Base-by-base conservation (phyloP, 2,329 filamentous ascomycete genomes). In the Phialophora expanda region DNA sequence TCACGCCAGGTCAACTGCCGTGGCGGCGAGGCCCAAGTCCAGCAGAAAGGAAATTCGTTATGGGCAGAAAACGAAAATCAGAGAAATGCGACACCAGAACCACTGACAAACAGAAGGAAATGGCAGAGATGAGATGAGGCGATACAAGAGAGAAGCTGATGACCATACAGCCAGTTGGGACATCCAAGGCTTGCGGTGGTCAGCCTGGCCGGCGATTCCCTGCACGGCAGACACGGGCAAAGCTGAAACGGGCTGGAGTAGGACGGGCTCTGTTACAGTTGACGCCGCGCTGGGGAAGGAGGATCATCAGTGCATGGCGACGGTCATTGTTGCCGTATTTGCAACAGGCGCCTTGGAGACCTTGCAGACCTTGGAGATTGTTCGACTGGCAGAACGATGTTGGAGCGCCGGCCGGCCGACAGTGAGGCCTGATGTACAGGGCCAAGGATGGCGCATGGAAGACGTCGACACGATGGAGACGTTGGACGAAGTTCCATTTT, bases 171-270 rank as follows among this genome's bases (percentile, higher is more conserved):
- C 51, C 32, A 24, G 20, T 12, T 20, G 24, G 20, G 32, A 20
- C 32, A 9, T 22, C 58, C 56, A 38, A 50, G 46, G 53, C 38
- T 48, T 64, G 61, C 53, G 44, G 53, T 60, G 63, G 66, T 61
- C 66, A 66, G 62, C 56, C 61, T 62, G 60, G 58, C 58, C 62
- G 41, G 17, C 46, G 22, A 56, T 17, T 44, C 38, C 14, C 14
- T 44, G 17, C 17, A 44, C 34, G 34, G 32, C 50, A 26, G 20
- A 44, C 46, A 28, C 22, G 26, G 26, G 63, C 63, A 61, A 38
- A 61, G 50, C 56, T 64, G 66, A 68, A 68, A 68, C 66, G 56
- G 60, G 26, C 58, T 61, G 46, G 28, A 46, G 58, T 20, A 62
- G 53, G 34, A 56, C 51, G 24, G 24, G 51, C 26, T 34, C 56